phyloP scores from a whole-genome alignment of 1,284 basidiomycete species.

The Naganishia sp. region DNA sequence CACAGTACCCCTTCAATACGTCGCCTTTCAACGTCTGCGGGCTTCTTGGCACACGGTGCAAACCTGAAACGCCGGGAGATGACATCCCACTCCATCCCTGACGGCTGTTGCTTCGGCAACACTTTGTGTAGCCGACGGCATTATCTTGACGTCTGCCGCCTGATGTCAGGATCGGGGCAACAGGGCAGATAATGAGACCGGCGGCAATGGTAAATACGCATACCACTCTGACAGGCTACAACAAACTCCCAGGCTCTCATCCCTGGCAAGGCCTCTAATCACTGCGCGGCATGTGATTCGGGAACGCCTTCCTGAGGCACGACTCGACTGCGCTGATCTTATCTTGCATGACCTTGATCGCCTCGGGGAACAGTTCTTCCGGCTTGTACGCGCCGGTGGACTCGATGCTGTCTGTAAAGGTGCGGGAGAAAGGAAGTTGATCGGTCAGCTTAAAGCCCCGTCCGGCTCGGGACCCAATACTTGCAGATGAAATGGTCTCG shows the following conservation, averaged over 20 bases:
- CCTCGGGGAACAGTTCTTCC: constrained; percentile 78
- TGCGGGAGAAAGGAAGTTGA: not conserved
- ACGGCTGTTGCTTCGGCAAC: too few relatives aligned
- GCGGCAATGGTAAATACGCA: too few relatives aligned
- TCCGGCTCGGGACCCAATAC: constrained; percentile 32
- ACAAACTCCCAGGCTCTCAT: not conserved
- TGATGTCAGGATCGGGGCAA: too few relatives aligned
- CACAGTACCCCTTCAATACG: too few relatives aligned
- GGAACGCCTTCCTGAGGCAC: constrained; percentile 40
- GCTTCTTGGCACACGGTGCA: too few relatives aligned
- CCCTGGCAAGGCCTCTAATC: not conserved
- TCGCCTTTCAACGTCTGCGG: too few relatives aligned
- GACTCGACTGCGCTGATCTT: constrained; percentile 64
- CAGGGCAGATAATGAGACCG: too few relatives aligned
- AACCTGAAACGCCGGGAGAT: too few relatives aligned
- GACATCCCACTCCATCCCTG: too few relatives aligned
- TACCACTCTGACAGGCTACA: not conserved
- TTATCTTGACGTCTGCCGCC: too few relatives aligned
- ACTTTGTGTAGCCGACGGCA: too few relatives aligned
- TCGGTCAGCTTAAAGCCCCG: not conserved
- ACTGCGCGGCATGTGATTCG: constrained; percentile 26
- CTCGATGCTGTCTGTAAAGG: constrained; percentile 74
- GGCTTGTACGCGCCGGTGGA: constrained; percentile 86
- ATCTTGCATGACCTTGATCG: constrained; percentile 76
- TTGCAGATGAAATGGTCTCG: constrained; percentile 92